Percentiles rank a stretch among this genome's conserved stretches.
phyloP scores from a whole-genome alignment of 371 early-diverging fungal genomes.

The Umbelopsis sp. region DNA sequence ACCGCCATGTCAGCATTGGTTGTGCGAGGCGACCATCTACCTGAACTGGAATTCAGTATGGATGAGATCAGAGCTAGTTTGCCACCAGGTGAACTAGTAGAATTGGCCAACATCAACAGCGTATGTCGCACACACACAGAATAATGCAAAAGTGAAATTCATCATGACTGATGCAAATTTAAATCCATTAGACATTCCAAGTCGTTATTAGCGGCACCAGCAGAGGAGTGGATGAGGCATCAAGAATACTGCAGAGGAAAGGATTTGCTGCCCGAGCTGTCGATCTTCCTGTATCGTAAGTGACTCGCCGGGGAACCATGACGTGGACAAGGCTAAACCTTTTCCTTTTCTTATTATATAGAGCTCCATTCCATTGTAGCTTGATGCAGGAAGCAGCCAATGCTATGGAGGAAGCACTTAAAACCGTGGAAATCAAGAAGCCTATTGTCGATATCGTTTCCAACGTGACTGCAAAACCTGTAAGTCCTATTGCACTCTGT shows the following conservation, averaged over 20 bases:
- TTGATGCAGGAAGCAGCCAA: slow-evolving; percentile 88
- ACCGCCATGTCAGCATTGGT: slow-evolving; percentile 92
- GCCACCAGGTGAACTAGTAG: slow-evolving; percentile 71
- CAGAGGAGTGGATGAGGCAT: slow-evolving; percentile 86
- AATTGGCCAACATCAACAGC: slow-evolving; percentile 90
- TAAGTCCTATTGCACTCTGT: slow-evolving; percentile 41
- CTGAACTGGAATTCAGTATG: slow-evolving; percentile 69
- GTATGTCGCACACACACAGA: slow-evolving; percentile 30
- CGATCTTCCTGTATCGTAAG: slow-evolving; percentile 88
- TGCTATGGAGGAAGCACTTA: slow-evolving; percentile 73
- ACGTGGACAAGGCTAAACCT: too few relatives aligned
- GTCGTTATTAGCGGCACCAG: slow-evolving; percentile 91
- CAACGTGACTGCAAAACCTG: slow-evolving; percentile 88
- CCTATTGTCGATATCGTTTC: slow-evolving; percentile 86
- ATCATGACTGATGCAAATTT: too few relatives aligned
- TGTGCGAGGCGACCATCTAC: slow-evolving; percentile 72
- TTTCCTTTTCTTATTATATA: slow-evolving; percentile 17
- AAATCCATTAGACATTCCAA: slow-evolving; percentile 57
- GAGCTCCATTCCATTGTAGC: slow-evolving; percentile 93
- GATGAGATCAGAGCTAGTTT: slow-evolving; percentile 63
- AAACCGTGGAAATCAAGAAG: slow-evolving; percentile 50
- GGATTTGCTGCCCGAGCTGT: slow-evolving; percentile 86
- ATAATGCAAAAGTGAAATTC: too few relatives aligned
- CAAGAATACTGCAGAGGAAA: slow-evolving; percentile 73
- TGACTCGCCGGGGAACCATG: not conserved